These are phyloP conservation scores for Pythium dissotocum DNA, from an alignment of 352 stramenopile species.

Conservation along the genomic window DNA sequence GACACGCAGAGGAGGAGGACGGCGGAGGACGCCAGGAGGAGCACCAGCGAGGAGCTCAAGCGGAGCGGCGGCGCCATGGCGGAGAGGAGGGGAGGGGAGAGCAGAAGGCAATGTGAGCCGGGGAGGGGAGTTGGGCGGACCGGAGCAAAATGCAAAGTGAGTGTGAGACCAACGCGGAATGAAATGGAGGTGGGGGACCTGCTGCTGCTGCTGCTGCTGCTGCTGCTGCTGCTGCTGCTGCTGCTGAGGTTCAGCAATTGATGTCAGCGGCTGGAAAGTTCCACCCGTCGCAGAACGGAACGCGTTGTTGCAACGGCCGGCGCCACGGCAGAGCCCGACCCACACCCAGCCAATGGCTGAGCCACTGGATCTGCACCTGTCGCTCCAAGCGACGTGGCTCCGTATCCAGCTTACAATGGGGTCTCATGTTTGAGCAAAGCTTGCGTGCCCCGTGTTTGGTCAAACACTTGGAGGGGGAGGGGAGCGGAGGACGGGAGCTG, in stretches of 20 bases:
- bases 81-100: conserved; percentile 1
- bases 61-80: neutral
- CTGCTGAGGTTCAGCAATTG: conserved; percentile 2
- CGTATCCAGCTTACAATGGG: neutral
- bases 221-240: conserved; percentile 1
- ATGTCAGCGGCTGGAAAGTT: conserved; percentile 1
- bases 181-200: neutral
- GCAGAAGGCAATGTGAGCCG: neutral
- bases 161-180: neutral
- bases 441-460: conserved; percentile 15
- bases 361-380: neutral
- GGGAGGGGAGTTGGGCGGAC: neutral
- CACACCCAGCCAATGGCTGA: neutral
- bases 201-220: conserved; percentile 4
- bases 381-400: conserved; percentile 5
- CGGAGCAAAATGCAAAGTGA: conserved; percentile 19
- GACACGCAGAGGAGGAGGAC: neutral
- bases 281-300: conserved; percentile 15
- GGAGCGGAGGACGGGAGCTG: neutral
- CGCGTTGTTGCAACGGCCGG: neutral
- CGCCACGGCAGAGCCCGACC: neutral
- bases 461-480: conserved; percentile 14
- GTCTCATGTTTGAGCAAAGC: neutral
- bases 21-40: conserved; percentile 5
- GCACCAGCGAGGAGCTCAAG: conserved; percentile 2